Conservation (phyloP, 176 grass and related monocot species). For the Phragmites australis region DNA sequence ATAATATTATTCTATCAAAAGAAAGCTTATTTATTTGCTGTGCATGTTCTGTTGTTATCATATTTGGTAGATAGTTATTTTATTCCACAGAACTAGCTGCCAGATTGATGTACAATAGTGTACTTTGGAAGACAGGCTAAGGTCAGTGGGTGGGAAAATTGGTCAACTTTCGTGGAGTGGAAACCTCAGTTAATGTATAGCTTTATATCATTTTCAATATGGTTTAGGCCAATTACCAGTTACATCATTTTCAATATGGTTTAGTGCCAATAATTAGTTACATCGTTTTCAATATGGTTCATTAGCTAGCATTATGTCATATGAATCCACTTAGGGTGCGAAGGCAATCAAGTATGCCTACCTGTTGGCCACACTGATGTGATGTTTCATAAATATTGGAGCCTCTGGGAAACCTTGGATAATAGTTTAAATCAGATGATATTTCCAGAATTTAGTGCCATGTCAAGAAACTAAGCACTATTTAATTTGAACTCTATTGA, state of each 20-base stretch:
- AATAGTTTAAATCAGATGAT: background rate
- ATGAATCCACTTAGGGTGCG: conserved; percentile 3
- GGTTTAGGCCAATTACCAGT: background rate
- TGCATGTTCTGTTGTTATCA: background rate
- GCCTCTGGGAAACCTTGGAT: background rate
- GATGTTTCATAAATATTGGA: conserved; percentile 3
- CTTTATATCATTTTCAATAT: conserved; percentile 28
- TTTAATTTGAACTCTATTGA: background rate
- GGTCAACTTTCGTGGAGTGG: background rate
- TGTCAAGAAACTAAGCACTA: background rate
- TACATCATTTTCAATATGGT: background rate
- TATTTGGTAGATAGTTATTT: background rate
- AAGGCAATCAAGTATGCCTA: background rate
- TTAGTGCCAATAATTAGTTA: background rate
- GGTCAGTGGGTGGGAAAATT: background rate
- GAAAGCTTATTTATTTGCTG: background rate
- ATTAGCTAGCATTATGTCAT: background rate
- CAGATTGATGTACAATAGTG: background rate
- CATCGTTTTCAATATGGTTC: background rate
- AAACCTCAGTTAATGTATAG: conserved; percentile 12
- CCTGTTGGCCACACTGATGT: background rate
- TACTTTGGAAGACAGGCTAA: background rate
- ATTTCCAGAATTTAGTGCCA: background rate
- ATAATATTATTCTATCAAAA: background rate
- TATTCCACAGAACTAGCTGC: conserved; percentile 15